These are phyloP conservation scores for Pyrenophora graminea DNA, from an alignment of 2,329 filamentous ascomycete genomes.

Conservation along the genomic window DNA sequence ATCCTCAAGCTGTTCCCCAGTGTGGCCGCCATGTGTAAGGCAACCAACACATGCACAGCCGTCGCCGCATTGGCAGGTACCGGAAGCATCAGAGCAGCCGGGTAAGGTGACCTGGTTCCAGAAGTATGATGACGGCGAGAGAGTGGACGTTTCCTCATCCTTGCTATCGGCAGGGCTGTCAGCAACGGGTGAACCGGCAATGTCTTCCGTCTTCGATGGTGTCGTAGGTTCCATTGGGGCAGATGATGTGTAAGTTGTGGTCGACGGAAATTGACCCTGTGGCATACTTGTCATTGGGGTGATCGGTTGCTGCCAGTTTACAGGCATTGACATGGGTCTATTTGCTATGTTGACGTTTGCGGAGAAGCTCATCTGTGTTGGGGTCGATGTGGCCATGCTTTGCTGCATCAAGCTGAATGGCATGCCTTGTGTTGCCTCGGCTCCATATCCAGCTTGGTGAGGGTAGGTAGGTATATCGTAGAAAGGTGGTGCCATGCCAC, in stretches of 20 bases:
- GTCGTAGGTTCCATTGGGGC: conserved; percentile 12
- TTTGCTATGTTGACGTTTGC: conserved; percentile 21
- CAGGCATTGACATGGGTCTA: conserved; percentile 19
- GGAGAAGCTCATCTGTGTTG: conserved; percentile 28
- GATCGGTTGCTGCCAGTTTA: conserved; percentile 32
- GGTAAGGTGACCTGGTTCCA: conserved; percentile 45
- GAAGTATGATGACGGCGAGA: conserved; percentile 46
- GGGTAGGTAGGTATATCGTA: conserved; percentile 44
- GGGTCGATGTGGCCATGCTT: conserved; percentile 24
- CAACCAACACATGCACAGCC: conserved; percentile 59
- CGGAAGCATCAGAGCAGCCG: conserved; percentile 54
- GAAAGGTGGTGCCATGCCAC: conserved; percentile 35
- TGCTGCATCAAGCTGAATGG: conserved; percentile 20
- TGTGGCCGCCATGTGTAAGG: conserved; percentile 57
- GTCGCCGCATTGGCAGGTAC: conserved; percentile 58
- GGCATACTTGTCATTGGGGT: conserved; percentile 16
- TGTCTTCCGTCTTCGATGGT: conserved; percentile 22
- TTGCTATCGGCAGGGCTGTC: conserved; percentile 39
- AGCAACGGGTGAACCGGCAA: conserved; percentile 17
- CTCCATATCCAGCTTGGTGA: conserved; percentile 37
- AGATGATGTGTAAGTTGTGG: conserved; percentile 11
- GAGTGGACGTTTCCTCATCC: conserved; percentile 39
- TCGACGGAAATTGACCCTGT: conserved; percentile 22
- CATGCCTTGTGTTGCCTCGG: conserved; percentile 27
- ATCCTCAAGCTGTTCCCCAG: conserved; percentile 47